Conservation (phyloP, 1,139 yeast genomes). For the Maudiozyma humilis region DNA sequence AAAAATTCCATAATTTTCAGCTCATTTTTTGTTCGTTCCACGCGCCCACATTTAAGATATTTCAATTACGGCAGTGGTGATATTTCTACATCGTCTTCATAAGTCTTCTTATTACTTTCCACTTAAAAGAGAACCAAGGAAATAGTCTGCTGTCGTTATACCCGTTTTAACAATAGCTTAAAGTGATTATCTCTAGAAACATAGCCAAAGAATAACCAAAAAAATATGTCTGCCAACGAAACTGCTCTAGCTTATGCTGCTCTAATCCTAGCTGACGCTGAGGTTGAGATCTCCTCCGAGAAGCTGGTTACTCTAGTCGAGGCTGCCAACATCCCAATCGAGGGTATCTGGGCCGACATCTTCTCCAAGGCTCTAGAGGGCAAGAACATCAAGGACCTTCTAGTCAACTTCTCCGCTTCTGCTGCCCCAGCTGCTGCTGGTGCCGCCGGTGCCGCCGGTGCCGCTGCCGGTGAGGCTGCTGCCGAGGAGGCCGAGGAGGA, state of each 20-base stretch:
- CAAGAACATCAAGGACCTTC: constrained; percentile 66
- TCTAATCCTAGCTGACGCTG: constrained; percentile 79
- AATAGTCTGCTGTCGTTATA: constrained; percentile 53
- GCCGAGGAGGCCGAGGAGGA: constrained; percentile 54
- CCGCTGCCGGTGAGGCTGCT: constrained; percentile 49
- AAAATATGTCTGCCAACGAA: constrained; percentile 55
- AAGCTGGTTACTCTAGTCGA: constrained; percentile 61
- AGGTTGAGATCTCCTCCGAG: constrained; percentile 68
- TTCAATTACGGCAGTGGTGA: too few species aligned
- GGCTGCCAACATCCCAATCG: constrained; percentile 65
- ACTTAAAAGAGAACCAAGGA: constrained; percentile 31
- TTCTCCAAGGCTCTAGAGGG: constrained; percentile 75
- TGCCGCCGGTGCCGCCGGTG: constrained; percentile 38
- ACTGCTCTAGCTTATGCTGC: constrained; percentile 84
- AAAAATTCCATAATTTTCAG: constrained; percentile 1
- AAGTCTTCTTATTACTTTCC: not conserved
- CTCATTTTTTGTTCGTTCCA: constrained; percentile 1
- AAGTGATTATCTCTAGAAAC: constrained; percentile 49
- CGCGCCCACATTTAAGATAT: not conserved
- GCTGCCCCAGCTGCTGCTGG: constrained; percentile 61
- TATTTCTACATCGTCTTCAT: too few species aligned
- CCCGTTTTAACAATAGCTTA: constrained; percentile 33
- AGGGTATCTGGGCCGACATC: constrained; percentile 71
- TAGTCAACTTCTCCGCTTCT: constrained; percentile 71
- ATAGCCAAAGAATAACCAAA: constrained; percentile 39